Conservation (phyloP, 371 early-diverging fungal genomes). For the Rhizopus stolonifer region DNA sequence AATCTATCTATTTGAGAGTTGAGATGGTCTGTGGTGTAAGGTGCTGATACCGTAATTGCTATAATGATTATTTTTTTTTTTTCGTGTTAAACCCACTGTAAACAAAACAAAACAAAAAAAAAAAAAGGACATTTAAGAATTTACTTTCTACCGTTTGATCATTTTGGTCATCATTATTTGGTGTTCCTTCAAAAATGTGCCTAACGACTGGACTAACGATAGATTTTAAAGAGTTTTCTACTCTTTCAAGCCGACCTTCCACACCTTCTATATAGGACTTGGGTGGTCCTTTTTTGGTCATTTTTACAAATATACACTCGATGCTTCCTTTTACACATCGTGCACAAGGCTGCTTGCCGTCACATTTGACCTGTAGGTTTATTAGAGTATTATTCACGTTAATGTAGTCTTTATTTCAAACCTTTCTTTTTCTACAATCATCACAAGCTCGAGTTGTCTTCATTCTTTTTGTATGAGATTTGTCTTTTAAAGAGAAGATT, state of each 20-base stretch:
- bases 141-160: not conserved
- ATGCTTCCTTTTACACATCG: conserved; percentile 41
- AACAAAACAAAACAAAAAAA: too few relatives aligned
- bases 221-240: conserved; percentile 43
- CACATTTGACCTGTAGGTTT: conserved; percentile 44
- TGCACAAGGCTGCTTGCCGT: conserved; percentile 50
- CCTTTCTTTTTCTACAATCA: conserved; percentile 55
- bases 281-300: conserved; percentile 47
- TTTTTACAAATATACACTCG: conserved; percentile 45
- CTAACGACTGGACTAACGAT: conserved; percentile 28
- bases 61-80: too few relatives aligned
- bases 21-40: conserved; percentile 21
- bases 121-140: too few relatives aligned
- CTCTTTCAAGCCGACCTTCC: conserved; percentile 40
- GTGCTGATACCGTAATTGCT: conserved; percentile 20
- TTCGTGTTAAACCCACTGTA: too few relatives aligned
- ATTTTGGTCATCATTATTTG: not conserved
- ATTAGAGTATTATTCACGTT: not conserved
- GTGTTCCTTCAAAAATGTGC: conserved; percentile 25
- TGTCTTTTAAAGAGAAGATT: conserved; percentile 19
- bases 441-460: conserved; percentile 50
- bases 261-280: conserved; percentile 51
- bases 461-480: conserved; percentile 32
- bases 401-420: conserved; percentile 12
- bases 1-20: conserved; percentile 23